Conservation (phyloP, 139 green algal species). For the Micractinium conductrix region DNA sequence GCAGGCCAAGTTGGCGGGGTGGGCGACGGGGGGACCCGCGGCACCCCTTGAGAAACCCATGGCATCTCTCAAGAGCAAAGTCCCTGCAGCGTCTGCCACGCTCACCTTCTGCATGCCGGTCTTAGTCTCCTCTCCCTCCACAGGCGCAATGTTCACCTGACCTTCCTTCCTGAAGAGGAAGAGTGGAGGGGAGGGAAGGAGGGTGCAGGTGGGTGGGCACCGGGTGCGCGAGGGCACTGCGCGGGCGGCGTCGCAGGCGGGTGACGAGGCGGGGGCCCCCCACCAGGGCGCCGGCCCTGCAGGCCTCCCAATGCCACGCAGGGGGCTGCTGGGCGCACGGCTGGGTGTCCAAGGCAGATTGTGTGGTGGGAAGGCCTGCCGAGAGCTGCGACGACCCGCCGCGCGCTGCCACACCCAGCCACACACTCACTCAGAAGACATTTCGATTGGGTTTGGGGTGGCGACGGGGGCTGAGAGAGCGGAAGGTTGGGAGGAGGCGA, state of each 20-base stretch:
- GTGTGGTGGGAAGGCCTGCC: not conserved
- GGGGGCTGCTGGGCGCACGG: too few species aligned
- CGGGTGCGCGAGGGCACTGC: not conserved
- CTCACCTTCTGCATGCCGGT: constrained; percentile 45
- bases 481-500: not conserved
- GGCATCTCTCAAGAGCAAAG: not conserved
- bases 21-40: too few species aligned
- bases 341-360: not conserved
- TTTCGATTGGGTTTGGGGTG: not conserved
- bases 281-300: too few species aligned
- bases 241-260: too few species aligned
- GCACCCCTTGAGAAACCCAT: too few species aligned
- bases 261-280: too few species aligned
- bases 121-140: constrained; percentile 30
- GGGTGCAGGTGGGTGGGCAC: not conserved
- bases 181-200: not conserved
- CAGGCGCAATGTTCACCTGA: constrained; percentile 2
- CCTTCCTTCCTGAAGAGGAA: constrained; percentile 3
- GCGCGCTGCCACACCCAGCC: not conserved
- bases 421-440: not conserved
- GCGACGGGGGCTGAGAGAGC: not conserved
- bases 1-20: not conserved
- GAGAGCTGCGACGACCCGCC: not conserved
- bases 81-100: not conserved
- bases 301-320: not conserved